A percentile compares a stretch with the other conserved stretches of the same genome.
Evolutionary conservation across 352 stramenopile genomes (phyloP).

Genomic region (Globisporangium orthogonon): DNA sequence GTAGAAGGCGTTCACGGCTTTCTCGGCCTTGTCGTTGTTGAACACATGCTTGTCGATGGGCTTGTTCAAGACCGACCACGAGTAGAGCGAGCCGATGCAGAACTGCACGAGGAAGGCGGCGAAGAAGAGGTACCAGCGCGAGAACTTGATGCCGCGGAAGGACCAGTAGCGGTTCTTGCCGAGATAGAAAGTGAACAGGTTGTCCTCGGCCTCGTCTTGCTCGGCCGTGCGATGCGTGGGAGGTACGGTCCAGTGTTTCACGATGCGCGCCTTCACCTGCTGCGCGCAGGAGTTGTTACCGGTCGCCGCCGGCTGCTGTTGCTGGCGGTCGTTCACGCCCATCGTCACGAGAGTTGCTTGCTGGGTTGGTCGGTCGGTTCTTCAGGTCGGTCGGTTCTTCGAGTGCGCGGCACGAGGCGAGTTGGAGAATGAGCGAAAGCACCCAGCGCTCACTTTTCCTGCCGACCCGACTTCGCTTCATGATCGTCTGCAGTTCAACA

Average conservation of each 20-base stretch:
- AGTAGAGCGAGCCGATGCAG: slow-evolving; percentile 69
- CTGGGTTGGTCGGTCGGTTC: background rate
- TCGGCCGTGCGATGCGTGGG: slow-evolving; percentile 29
- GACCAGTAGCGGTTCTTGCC: slow-evolving; percentile 48
- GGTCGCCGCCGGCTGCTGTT: background rate
- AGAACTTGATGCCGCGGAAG: slow-evolving; percentile 37
- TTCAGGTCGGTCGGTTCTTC: too few relatives aligned
- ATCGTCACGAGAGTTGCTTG: too few relatives aligned
- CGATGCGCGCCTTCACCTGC: slow-evolving; percentile 19
- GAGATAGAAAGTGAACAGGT: slow-evolving; percentile 44
- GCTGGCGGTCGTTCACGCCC: slow-evolving; percentile 15
- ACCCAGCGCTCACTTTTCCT: too few relatives aligned
- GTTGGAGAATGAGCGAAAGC: slow-evolving; percentile 17
- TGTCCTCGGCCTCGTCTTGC: slow-evolving; percentile 47
- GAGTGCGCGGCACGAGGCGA: slow-evolving; percentile 9
- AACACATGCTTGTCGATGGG: slow-evolving; percentile 54
- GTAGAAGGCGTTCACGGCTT: slow-evolving; percentile 72
- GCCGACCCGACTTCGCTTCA: too few relatives aligned
- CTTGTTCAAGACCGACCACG: slow-evolving; percentile 73
- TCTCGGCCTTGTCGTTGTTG: slow-evolving; percentile 33
- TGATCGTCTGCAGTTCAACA: too few relatives aligned
- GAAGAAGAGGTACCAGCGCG: slow-evolving; percentile 59
- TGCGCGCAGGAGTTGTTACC: slow-evolving; percentile 24
- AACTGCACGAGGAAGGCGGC: slow-evolving; percentile 63
- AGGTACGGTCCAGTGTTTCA: slow-evolving; percentile 44